A percentile compares a stretch with the other conserved stretches of the same genome.
These are phyloP conservation scores for Platismatia glauca DNA, from an alignment of 495 filamentous ascomycete genomes.

Conservation along the genomic window DNA sequence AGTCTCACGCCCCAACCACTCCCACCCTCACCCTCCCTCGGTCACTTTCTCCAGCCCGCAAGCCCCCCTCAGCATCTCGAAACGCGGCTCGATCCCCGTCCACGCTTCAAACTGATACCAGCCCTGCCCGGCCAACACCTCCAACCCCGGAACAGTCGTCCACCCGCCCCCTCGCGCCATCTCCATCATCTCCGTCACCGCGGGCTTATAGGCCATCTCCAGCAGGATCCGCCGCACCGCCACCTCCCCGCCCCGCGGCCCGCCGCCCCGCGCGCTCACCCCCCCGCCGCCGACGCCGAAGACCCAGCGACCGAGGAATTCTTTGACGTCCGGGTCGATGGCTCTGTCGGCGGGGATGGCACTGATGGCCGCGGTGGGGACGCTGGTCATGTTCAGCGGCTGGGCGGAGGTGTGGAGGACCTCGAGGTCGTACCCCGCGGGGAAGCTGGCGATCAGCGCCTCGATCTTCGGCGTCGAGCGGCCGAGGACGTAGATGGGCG, in stretches of 20 bases:
- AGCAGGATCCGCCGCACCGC: constrained; percentile 49
- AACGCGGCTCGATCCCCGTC: constrained; percentile 24
- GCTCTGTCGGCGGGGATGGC: constrained; percentile 86
- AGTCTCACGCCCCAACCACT: neutral
- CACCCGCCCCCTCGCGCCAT: constrained; percentile 76
- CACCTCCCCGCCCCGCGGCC: neutral
- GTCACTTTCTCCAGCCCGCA: constrained; percentile 1
- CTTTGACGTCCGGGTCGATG: constrained; percentile 63
- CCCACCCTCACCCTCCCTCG: neutral
- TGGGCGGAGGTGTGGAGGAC: constrained; percentile 47
- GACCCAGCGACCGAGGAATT: constrained; percentile 49
- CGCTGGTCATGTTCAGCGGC: constrained; percentile 35
- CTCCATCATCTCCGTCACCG: constrained; percentile 75
- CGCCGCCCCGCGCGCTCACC: neutral
- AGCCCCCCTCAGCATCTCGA: constrained; percentile 13
- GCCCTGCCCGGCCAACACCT: constrained; percentile 85
- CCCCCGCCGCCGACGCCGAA: constrained; percentile 38
- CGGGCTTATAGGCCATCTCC: constrained; percentile 96
- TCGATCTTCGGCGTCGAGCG: constrained; percentile 60
- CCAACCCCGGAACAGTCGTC: constrained; percentile 75
- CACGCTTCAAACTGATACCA: constrained; percentile 48
- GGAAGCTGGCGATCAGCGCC: constrained; percentile 63
- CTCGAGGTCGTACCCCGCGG: constrained; percentile 62
- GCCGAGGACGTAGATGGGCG: constrained; percentile 79
- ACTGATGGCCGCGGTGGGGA: constrained; percentile 70